Percentiles rank a stretch among this genome's conserved stretches.
phyloP scores from a whole-genome alignment of 139 green algal species.

The Edaphochlamys debaryana region DNA sequence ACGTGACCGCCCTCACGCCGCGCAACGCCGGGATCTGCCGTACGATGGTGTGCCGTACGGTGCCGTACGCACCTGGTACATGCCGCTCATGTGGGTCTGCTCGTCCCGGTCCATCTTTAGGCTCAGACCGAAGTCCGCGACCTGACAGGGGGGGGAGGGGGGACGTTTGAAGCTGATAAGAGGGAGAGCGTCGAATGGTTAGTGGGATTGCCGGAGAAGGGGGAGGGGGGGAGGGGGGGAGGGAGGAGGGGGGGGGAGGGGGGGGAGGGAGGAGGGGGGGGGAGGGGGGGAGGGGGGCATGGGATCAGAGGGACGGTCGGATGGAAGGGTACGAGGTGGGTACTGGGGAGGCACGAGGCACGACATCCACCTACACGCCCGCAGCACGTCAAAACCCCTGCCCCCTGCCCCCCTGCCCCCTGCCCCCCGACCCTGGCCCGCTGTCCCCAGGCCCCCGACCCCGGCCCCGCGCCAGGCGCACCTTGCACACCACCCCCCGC shows the following conservation, averaged over 20 bases:
- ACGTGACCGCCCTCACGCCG: too few relatives aligned
- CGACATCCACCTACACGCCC: too few relatives aligned
- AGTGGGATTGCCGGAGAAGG: not conserved
- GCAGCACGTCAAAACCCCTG: not conserved
- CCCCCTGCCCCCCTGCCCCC: not conserved
- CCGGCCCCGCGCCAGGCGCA: too few relatives aligned
- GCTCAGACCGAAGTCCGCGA: constrained; percentile 66
- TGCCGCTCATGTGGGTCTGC: constrained; percentile 61
- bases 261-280: too few relatives aligned
- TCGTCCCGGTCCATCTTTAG: constrained; percentile 59
- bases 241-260: too few relatives aligned
- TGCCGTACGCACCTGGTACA: constrained; percentile 53
- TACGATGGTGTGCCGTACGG: too few relatives aligned
- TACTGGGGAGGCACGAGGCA: too few relatives aligned
- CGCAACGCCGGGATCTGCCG: too few relatives aligned
- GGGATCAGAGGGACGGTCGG: too few relatives aligned
- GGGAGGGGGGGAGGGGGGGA: too few relatives aligned
- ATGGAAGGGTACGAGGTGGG: not conserved
- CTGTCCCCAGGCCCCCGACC: constrained; percentile 29
- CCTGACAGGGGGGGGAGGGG: not conserved
- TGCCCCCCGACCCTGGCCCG: not conserved
- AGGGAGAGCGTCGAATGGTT: not conserved
- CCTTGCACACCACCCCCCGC: constrained; percentile 55
- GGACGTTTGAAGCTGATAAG: not conserved
- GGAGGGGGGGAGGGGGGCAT: too few relatives aligned